Percentiles rank a stretch among this genome's conserved stretches.
phyloP scores from a whole-genome alignment of 495 filamentous ascomycete genomes.

The Trichoderma asperelloides region DNA sequence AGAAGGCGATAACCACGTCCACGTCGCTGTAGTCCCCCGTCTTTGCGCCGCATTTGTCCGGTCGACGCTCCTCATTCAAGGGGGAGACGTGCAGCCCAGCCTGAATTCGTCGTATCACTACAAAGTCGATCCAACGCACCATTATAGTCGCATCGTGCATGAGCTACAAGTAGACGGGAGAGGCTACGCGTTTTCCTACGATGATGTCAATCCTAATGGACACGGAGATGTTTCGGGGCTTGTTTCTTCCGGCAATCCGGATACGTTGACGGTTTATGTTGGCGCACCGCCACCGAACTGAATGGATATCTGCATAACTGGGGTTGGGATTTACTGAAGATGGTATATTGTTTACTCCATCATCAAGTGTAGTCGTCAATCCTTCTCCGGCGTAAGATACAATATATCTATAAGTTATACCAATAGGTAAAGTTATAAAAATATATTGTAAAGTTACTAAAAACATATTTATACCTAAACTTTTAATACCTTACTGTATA shows the following conservation, averaged over 20 bases:
- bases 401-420: too few relatives aligned
- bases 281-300: constrained; percentile 5
- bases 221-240: not conserved
- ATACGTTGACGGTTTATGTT: not conserved
- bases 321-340: not conserved
- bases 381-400: too few relatives aligned
- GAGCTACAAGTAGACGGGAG: constrained; percentile 29
- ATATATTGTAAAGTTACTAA: too few relatives aligned
- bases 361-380: too few relatives aligned
- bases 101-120: not conserved
- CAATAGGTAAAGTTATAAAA: too few relatives aligned
- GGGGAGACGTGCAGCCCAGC: constrained; percentile 33
- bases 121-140: constrained; percentile 16
- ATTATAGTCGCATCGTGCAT: constrained; percentile 37
- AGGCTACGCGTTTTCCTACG: constrained; percentile 42
- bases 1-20: constrained; percentile 18
- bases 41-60: constrained; percentile 40
- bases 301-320: not conserved
- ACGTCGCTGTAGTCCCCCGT: constrained; percentile 30
- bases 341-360: too few relatives aligned
- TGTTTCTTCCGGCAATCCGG: not conserved
- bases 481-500: too few relatives aligned
- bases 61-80: constrained; percentile 28
- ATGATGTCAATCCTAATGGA: constrained; percentile 36
- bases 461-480: too few relatives aligned